These are phyloP conservation scores for Pseudocercospora pini-densiflorae DNA, from an alignment of 2,329 filamentous ascomycete species.

Conservation along the genomic window DNA sequence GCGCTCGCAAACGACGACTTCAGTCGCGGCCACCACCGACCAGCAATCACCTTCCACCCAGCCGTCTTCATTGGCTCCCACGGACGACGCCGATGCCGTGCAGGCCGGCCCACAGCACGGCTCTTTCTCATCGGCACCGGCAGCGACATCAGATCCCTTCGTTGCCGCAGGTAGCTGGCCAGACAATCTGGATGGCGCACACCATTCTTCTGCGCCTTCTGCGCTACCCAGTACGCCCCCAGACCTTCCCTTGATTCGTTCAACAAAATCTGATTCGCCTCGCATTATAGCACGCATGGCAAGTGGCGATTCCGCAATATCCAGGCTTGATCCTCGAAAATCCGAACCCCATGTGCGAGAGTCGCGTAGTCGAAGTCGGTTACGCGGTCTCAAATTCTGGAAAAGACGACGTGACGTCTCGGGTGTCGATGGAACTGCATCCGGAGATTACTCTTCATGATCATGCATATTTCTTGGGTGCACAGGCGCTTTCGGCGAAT, in stretches of 20 bases:
- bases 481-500: background rate
- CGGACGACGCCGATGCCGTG: conserved; percentile 31
- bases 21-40: conserved; percentile 37
- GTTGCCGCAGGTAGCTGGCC: conserved; percentile 29
- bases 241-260: conserved; percentile 16
- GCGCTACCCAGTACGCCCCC: conserved; percentile 29
- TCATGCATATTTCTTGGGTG: background rate
- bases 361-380: conserved; percentile 41
- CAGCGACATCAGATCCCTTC: conserved; percentile 28
- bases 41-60: conserved; percentile 40
- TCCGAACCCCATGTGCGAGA: conserved; percentile 31
- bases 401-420: conserved; percentile 38
- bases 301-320: conserved; percentile 32
- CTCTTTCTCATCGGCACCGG: conserved; percentile 18
- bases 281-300: conserved; percentile 30
- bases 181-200: conserved; percentile 28
- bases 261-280: conserved; percentile 29
- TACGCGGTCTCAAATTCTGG: conserved; percentile 44
- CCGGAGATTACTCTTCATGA: conserved; percentile 18
- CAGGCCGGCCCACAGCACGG: conserved; percentile 16
- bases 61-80: conserved; percentile 40
- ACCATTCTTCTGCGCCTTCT: conserved; percentile 30
- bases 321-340: conserved; percentile 20
- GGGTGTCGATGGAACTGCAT: conserved; percentile 15
- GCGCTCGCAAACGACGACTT: conserved; percentile 40